Evolutionary conservation across 75 land plant species (phyloP), one percentile per base, ranked within the genome.

Genomic region (Picea glauca): DNA sequence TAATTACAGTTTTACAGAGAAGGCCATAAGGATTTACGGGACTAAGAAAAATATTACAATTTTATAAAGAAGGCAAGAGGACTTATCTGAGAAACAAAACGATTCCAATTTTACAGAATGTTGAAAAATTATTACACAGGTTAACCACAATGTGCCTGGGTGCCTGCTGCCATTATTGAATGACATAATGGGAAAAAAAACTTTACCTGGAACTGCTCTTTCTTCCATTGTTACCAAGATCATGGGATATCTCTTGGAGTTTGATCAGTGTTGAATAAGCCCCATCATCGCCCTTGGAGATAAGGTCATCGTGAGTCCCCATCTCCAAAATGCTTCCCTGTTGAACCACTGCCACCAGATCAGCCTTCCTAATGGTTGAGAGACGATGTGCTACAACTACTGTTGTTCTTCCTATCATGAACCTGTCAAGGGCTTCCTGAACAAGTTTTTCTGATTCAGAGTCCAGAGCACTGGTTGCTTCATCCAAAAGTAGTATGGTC

Each of bases 391-490:
- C 96, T 63, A 93, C 88, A 23, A 91, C 90, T 31, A 93, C 87
- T 1, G 93, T 93, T 1, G 93, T 91, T 65, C 91, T 78, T 30
- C 96, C 96, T 58, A 93, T 88, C 96, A 93, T 93, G 84, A 93
- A 87, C 17, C 88, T 80, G 50, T 91, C 93, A 18, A 93, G 86
- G 12, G 96, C 93, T 58, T 91, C 96, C 80, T 93, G 91, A 1
- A 93, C 96, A 13, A 88, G 82, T 67, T 87, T 90, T 76, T 93
- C 93, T 3, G 96, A 93, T 70, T 89, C 93, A 2, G 93, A 84
- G 83, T 93, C 96, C 75, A 93, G 76, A 18, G 93, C 96, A 74
- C 96, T 93, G 12, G 96, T 96, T 13, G 98, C 96, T 80, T 96
- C 98, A 72, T 96, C 99, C 18, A 95, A 85, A 9, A 96, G 88